Evolutionary conservation across 179 eudicot genomes (phyloP), one percentile per base, ranked within the genome.

Genomic region (Beta lomatogona): DNA sequence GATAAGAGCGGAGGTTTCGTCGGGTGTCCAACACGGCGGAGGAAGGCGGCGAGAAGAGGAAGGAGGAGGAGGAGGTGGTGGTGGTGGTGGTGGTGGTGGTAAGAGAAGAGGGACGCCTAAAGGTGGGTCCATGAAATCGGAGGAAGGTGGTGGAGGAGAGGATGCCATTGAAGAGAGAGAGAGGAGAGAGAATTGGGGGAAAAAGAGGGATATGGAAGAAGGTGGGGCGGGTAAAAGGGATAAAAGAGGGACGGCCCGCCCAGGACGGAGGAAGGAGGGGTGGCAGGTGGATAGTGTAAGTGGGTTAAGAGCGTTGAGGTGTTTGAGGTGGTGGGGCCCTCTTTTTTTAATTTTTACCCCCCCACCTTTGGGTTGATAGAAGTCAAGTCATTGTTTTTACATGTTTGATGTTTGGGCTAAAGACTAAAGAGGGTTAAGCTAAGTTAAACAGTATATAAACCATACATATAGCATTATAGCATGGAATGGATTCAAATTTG

Each of bases 11-110:
- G 88, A 80, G 46, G 98, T 95, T 73, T 95, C 99, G 44, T 95
- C 99, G 64, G 91, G 95, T 0, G 99, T 91, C 99, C 99, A 95
- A 86, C 99, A 95, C 45, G 99, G 99, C 73, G 99, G 99, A 1
- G 99, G 99, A 1, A 95, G 86, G 28, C 97, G 92, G 76, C 98
- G 97, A 3, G 81, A 50, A 1, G 28, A 25, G 28, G 28, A 25
- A 25, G n/a, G n/a, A n/a, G n/a, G n/a, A n/a, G n/a, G n/a, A n/a
- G n/a, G n/a, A n/a, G n/a, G n/a, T n/a, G 8, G 92, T 87, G 93
- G 8, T 85, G 82, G 92, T 87, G 93, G 8, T 85, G 82, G 28
- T 90, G 77, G 71, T 25, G 80, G 44, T 2, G 71, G 71, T n/a
- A 55, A 19, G 44, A 31, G n/a, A 46, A 54, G 74, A 10, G 52